These are phyloP conservation scores for Sechiopsis laciniata DNA, from an alignment of 306 rosid genomes.

Conservation along the genomic window DNA sequence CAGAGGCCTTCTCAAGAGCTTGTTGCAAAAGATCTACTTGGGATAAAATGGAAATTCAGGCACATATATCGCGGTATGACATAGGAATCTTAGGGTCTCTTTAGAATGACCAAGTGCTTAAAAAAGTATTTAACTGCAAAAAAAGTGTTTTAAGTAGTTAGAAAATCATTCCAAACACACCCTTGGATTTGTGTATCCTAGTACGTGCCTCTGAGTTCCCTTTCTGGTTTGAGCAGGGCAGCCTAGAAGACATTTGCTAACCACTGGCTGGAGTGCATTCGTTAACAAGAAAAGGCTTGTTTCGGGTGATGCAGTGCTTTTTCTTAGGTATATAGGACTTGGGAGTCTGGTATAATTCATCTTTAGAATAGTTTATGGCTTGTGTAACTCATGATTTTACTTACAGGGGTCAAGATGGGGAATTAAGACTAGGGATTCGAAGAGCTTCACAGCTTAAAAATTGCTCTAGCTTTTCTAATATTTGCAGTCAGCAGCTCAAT, in stretches of 20 bases:
- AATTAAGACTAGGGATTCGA: slow-evolving; percentile 77
- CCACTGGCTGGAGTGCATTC: slow-evolving; percentile 99
- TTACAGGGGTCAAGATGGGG: slow-evolving; percentile 85
- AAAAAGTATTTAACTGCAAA: no score
- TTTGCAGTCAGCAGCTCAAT: slow-evolving; percentile 50
- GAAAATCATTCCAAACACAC: no score
- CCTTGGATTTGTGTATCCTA: background rate
- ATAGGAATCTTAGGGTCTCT: background rate
- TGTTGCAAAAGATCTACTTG: slow-evolving; percentile 91
- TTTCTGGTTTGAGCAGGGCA: slow-evolving; percentile 57
- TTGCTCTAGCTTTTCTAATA: slow-evolving; percentile 38
- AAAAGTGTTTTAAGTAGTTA: no score
- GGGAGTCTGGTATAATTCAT: background rate
- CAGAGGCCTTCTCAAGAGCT: slow-evolving; percentile 98
- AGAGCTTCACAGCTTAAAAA: slow-evolving; percentile 78
- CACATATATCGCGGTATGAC: slow-evolving; percentile 81
- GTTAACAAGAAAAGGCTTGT: slow-evolving; percentile 97
- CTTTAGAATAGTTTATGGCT: background rate
- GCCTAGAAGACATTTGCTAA: slow-evolving; percentile 97
- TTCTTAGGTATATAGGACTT: slow-evolving; percentile 53
- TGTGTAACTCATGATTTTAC: slow-evolving; percentile 4
- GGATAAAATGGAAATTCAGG: slow-evolving; percentile 86
- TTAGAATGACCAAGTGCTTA: no score
- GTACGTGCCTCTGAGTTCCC: background rate
- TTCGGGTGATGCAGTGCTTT: slow-evolving; percentile 96